These are phyloP conservation scores for Aspergillus niger DNA, from an alignment of 2,329 filamentous ascomycete species.

Conservation along the genomic window DNA sequence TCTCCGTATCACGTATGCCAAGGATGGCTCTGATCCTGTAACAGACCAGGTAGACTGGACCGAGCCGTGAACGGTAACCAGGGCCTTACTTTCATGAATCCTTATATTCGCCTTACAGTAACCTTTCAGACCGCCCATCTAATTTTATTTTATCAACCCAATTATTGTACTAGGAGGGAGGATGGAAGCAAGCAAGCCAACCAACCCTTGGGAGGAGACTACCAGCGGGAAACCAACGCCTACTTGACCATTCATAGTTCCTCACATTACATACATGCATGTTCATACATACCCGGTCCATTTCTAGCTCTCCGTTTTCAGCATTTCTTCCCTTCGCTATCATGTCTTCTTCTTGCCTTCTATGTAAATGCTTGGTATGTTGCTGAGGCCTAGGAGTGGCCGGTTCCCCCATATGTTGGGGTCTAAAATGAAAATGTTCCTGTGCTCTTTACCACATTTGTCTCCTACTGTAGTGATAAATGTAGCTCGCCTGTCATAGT, in stretches of 20 bases:
- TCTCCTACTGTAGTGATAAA: too few relatives aligned
- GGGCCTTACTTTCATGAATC: neutral
- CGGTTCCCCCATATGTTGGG: too few relatives aligned
- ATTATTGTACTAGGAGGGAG: neutral
- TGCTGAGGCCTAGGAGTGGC: neutral
- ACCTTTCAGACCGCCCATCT: neutral
- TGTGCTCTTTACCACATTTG: too few relatives aligned
- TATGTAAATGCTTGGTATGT: slow-evolving; percentile 12
- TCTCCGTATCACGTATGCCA: slow-evolving; percentile 78
- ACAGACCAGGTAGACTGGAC: slow-evolving; percentile 97
- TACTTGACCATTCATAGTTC: neutral
- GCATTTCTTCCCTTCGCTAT: neutral
- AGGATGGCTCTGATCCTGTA: slow-evolving; percentile 68
- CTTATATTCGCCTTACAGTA: neutral
- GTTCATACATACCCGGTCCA: slow-evolving; percentile 10
- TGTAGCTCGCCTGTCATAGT: too few relatives aligned
- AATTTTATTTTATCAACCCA: neutral
- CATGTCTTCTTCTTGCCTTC: neutral
- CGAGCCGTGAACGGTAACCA: slow-evolving; percentile 60
- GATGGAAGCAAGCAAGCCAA: slow-evolving; percentile 1
- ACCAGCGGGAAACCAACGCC: neutral
- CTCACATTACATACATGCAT: slow-evolving; percentile 4
- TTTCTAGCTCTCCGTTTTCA: slow-evolving; percentile 3
- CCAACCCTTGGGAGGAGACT: neutral
- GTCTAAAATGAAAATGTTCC: too few relatives aligned